Evolutionary conservation across 345 rosid genomes (phyloP).

Genomic region (Schrenkiella parvula): DNA sequence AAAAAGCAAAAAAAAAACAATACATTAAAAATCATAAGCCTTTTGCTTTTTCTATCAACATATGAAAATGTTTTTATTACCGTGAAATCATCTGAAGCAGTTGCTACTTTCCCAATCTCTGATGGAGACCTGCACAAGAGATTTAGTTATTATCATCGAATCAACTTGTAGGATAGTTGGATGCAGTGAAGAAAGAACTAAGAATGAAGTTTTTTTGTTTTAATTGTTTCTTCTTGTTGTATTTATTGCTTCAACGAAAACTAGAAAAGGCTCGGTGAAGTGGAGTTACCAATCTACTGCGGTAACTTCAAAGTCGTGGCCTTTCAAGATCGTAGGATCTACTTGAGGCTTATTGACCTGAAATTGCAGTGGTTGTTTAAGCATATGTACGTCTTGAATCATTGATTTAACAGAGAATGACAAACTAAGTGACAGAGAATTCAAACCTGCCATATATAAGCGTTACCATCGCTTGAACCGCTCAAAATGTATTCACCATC

Average conservation of each 20-base stretch:
- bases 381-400: not conserved
- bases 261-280: not conserved
- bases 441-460: slow-evolving; percentile 84
- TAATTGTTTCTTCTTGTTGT: not conserved
- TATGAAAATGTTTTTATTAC: slow-evolving; percentile 35
- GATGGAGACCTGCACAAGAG: slow-evolving; percentile 51
- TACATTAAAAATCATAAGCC: not conserved
- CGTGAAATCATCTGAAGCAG: slow-evolving; percentile 82
- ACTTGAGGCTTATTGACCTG: slow-evolving; percentile 70
- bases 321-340: slow-evolving; percentile 58
- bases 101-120: slow-evolving; percentile 65
- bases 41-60: not conserved
- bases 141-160: not conserved
- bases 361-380: not conserved
- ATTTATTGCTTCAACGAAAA: not conserved
- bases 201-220: not conserved
- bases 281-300: slow-evolving; percentile 79
- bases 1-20: not conserved
- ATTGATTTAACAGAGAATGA: not conserved
- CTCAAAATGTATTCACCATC: slow-evolving; percentile 75
- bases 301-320: slow-evolving; percentile 80
- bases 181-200: not conserved
- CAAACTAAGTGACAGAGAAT: slow-evolving; percentile 17
- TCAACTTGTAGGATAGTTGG: not conserved
- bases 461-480: slow-evolving; percentile 87